These are phyloP conservation scores for Ceratobasidium sp. DNA, from an alignment of 1,284 basidiomycete species.

Conservation along the genomic window DNA sequence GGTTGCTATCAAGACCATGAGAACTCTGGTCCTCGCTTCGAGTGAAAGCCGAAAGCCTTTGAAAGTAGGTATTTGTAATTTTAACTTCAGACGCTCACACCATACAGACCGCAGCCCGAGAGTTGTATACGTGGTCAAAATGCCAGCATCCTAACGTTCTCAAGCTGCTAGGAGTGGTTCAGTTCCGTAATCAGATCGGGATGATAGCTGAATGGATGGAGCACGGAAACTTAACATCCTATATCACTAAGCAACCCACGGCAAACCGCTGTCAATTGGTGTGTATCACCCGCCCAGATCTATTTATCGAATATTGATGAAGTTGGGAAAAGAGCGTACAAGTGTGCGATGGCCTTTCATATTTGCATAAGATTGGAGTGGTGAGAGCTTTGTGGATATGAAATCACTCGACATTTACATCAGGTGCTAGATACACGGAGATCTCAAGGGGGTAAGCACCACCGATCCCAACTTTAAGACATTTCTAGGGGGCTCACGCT, in stretches of 20 bases:
- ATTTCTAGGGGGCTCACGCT: background rate
- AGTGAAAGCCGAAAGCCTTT: too few relatives aligned
- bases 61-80: too few relatives aligned
- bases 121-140: conserved; percentile 33
- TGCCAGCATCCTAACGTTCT: conserved; percentile 4
- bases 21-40: too few relatives aligned
- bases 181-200: conserved; percentile 5
- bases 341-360: conserved; percentile 13
- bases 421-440: conserved; percentile 36
- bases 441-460: conserved; percentile 33
- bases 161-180: conserved; percentile 1
- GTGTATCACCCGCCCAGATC: background rate
- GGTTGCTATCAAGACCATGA: too few relatives aligned
- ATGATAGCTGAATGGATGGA: conserved; percentile 23
- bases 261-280: conserved; percentile 1
- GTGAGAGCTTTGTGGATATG: background rate
- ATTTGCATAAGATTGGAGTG: background rate
- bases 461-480: background rate
- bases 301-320: background rate
- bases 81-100: too few relatives aligned
- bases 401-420: too few relatives aligned
- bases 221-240: background rate
- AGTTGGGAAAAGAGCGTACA: background rate
- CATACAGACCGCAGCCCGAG: conserved; percentile 25
- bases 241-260: background rate